These are phyloP conservation scores for Pseudonitzschia pungens DNA, from an alignment of 108 stramenopile species.

Conservation along the genomic window DNA sequence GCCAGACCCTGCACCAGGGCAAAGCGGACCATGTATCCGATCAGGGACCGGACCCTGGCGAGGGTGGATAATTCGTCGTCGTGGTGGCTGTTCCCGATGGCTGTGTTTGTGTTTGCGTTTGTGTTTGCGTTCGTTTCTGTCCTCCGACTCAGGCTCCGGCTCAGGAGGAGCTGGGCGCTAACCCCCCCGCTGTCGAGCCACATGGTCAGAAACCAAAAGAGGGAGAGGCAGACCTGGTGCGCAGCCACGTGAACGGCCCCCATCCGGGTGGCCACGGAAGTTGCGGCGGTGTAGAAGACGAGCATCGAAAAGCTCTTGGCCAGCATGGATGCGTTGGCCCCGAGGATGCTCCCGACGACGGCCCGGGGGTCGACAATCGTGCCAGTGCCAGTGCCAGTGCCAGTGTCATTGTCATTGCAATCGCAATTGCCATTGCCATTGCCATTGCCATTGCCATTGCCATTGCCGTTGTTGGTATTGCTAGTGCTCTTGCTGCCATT, in stretches of 20 bases:
- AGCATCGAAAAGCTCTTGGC: constrained; percentile 50
- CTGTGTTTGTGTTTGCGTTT: no score
- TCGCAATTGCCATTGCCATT: not conserved
- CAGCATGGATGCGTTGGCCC: constrained; percentile 49
- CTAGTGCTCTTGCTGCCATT: not conserved
- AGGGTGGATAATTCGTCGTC: not conserved
- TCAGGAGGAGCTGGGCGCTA: constrained; percentile 30
- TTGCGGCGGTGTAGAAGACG: constrained; percentile 62
- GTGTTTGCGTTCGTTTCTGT: no score
- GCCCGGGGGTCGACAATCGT: no score
- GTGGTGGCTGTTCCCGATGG: not conserved
- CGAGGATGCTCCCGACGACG: not conserved
- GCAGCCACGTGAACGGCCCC: constrained; percentile 54
- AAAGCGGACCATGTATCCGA: constrained; percentile 32
- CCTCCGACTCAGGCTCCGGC: constrained; percentile 31
- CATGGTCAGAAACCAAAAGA: constrained; percentile 51
- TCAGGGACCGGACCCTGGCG: constrained; percentile 14
- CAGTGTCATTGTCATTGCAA: no score
- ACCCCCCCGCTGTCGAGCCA: constrained; percentile 34
- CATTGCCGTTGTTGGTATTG: not conserved
- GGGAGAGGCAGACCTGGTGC: constrained; percentile 50
- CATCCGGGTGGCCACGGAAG: constrained; percentile 56
- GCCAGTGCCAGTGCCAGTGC: no score
- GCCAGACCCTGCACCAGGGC: constrained; percentile 21
- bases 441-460: not conserved